phyloP scores from a whole-genome alignment of 306 rosid genomes.

The Acacia confusa region DNA sequence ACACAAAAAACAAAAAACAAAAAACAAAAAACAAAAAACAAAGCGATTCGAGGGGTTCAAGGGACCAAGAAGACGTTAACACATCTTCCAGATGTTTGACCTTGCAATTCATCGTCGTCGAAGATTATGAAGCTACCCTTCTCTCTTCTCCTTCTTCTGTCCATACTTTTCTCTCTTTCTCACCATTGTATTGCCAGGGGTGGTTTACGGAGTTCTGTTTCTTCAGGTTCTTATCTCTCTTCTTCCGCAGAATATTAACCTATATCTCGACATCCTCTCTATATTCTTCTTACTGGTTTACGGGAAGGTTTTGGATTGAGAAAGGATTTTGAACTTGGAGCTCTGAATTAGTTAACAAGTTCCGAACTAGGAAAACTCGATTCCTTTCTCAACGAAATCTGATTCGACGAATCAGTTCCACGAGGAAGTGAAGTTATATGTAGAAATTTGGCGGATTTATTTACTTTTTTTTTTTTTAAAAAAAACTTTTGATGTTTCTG shows the following conservation, averaged over 20 bases:
- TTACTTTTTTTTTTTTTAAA: background rate
- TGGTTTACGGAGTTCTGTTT: conserved; percentile 28
- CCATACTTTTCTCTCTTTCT: conserved; percentile 34
- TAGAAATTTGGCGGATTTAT: background rate
- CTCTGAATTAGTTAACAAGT: background rate
- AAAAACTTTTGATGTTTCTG: conserved; percentile 28
- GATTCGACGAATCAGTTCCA: background rate
- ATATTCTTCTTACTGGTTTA: conserved; percentile 1
- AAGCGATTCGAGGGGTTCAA: background rate
- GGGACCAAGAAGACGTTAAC: background rate
- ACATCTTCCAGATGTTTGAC: background rate
- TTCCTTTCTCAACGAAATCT: conserved; percentile 17
- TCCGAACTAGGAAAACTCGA: background rate
- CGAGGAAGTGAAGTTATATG: background rate
- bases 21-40: no score
- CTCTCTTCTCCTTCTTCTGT: conserved; percentile 43
- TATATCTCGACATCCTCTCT: background rate
- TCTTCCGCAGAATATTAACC: background rate
- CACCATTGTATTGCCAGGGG: conserved; percentile 52
- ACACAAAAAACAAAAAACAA: background rate
- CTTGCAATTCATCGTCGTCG: background rate
- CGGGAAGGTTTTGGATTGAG: background rate
- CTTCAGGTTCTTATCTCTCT: conserved; percentile 51
- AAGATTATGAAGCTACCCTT: conserved; percentile 32
- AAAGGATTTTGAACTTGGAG: conserved; percentile 12